A percentile compares a stretch with the other conserved stretches of the same genome.
phyloP scores from a whole-genome alignment of 768 basidiomycete species.

The Pisolithus tinctorius region DNA sequence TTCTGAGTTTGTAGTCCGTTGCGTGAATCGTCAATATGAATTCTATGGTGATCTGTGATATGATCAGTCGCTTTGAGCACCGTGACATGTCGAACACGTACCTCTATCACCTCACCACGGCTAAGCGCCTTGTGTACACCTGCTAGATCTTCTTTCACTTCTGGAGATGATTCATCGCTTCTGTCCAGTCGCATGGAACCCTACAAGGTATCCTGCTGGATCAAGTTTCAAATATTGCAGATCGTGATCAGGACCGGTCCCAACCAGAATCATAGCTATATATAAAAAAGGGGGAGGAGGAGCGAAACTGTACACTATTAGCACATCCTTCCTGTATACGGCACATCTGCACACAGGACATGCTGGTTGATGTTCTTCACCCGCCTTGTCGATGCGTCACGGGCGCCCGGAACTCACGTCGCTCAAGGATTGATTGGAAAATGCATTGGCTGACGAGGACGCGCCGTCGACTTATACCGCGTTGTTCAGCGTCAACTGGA shows the following conservation, averaged over 20 bases:
- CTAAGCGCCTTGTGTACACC: slow-evolving; percentile 68
- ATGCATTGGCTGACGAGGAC: too few relatives aligned
- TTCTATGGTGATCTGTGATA: slow-evolving; percentile 80
- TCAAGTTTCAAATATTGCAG: slow-evolving; percentile 99
- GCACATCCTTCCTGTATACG: background rate
- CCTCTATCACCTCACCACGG: slow-evolving; percentile 85
- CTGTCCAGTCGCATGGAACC: slow-evolving; percentile 94
- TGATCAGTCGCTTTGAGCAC: background rate
- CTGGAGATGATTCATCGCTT: slow-evolving; percentile 98
- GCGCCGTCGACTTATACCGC: too few relatives aligned
- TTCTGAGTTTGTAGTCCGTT: slow-evolving; percentile 92
- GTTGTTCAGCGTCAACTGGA: too few relatives aligned
- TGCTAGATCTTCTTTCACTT: slow-evolving; percentile 95
- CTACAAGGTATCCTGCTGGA: slow-evolving; percentile 97
- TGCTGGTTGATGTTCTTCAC: slow-evolving; percentile 98
- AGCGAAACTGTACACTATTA: too few relatives aligned
- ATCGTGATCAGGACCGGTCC: slow-evolving; percentile 82
- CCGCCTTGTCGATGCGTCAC: slow-evolving; percentile 84
- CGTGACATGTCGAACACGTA: slow-evolving; percentile 26
- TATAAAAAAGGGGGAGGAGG: background rate
- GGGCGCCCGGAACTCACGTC: too few relatives aligned
- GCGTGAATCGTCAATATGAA: slow-evolving; percentile 90
- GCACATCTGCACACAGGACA: slow-evolving; percentile 18
- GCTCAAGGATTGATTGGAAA: too few relatives aligned
- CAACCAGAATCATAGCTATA: slow-evolving; percentile 92